Evolutionary conservation across 192 early-diverging fungal genomes (phyloP).

Genomic region (Phycomyces nitens): DNA sequence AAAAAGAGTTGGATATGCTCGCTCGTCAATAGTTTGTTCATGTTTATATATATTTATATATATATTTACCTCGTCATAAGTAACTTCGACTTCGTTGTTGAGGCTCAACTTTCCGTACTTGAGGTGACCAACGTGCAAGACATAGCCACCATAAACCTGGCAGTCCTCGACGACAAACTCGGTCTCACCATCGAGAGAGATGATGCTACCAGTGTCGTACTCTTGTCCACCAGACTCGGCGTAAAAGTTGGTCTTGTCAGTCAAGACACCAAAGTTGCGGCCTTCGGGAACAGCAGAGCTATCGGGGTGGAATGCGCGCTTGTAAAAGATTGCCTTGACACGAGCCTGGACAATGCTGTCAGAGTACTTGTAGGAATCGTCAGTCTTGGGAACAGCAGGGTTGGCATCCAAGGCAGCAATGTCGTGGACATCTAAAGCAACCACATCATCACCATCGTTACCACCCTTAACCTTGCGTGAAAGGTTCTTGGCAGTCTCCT

Average conservation of each 20-base stretch:
- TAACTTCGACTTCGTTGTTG: slow-evolving; percentile 66
- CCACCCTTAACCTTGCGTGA: slow-evolving; percentile 56
- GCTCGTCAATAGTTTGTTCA: neutral
- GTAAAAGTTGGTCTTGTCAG: slow-evolving; percentile 97
- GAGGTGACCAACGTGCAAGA: slow-evolving; percentile 93
- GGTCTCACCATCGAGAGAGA: slow-evolving; percentile 75
- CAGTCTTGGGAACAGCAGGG: slow-evolving; percentile 68
- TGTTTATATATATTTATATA: neutral
- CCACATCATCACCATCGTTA: slow-evolving; percentile 51
- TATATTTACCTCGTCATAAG: slow-evolving; percentile 74
- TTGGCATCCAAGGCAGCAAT: slow-evolving; percentile 82
- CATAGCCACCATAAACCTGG: slow-evolving; percentile 91
- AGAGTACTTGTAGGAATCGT: slow-evolving; percentile 83
- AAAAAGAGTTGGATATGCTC: neutral
- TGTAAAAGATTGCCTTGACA: slow-evolving; percentile 77
- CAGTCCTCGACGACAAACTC: slow-evolving; percentile 92
- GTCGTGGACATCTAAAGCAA: slow-evolving; percentile 89
- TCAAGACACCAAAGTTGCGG: slow-evolving; percentile 77
- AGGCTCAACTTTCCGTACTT: slow-evolving; percentile 80
- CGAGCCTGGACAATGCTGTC: slow-evolving; percentile 63
- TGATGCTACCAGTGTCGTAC: slow-evolving; percentile 85
- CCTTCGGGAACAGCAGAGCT: slow-evolving; percentile 52
- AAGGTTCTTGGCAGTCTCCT: slow-evolving; percentile 72
- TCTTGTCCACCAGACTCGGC: slow-evolving; percentile 96
- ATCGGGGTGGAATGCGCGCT: slow-evolving; percentile 45